phyloP scores from a whole-genome alignment of 148 eudicot genomes.

The Fagopyrum esculentum region DNA sequence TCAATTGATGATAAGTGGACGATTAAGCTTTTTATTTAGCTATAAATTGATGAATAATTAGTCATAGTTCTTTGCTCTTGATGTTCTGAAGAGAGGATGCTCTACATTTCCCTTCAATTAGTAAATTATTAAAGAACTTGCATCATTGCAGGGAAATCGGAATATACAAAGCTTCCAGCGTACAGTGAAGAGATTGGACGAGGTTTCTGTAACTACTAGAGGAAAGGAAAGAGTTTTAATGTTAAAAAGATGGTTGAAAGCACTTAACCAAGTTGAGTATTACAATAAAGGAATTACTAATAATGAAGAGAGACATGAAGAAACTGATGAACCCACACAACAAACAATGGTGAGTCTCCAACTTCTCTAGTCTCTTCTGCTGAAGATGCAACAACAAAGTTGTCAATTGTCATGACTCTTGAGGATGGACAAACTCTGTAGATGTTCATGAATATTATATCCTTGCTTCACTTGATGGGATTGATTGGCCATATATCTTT shows the following conservation, averaged over 20 bases:
- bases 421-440: neutral
- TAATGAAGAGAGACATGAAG: slow-evolving; percentile 15
- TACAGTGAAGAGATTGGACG: slow-evolving; percentile 52
- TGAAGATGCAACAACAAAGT: neutral
- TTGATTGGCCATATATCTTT: neutral
- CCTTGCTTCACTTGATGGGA: neutral
- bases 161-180: slow-evolving; percentile 43
- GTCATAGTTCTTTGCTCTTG: neutral
- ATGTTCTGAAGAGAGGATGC: neutral
- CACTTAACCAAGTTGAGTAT: slow-evolving; percentile 42
- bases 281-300: slow-evolving; percentile 17
- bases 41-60: neutral
- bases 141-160: slow-evolving; percentile 32
- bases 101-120: neutral
- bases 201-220: slow-evolving; percentile 51
- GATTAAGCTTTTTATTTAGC: neutral
- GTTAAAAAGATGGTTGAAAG: slow-evolving; percentile 52
- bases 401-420: neutral
- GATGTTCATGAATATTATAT: neutral
- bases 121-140: neutral
- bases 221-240: slow-evolving; percentile 60
- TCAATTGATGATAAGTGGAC: neutral
- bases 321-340: slow-evolving; percentile 27
- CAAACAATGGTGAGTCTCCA: slow-evolving; percentile 31
- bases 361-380: neutral